Conservation (phyloP, 1,284 basidiomycete species). For the Phlebopus sp. region DNA sequence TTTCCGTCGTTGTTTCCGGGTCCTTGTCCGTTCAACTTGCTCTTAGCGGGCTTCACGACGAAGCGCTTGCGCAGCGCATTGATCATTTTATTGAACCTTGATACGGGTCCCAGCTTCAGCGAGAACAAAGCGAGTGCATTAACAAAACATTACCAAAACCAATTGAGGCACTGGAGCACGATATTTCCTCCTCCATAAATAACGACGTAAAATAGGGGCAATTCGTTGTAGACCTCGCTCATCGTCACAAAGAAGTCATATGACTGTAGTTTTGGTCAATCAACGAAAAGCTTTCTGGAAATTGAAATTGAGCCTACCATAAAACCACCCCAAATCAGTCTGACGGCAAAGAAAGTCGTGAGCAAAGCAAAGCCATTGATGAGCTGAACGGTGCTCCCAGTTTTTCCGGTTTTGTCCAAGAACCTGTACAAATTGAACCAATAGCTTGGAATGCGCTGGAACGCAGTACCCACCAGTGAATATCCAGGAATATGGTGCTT, state of each 20-base stretch:
- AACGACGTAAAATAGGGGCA: constrained; percentile 47
- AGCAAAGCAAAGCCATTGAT: constrained; percentile 67
- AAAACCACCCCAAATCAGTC: constrained; percentile 63
- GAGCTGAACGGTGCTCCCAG: constrained; percentile 62
- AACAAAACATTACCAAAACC: constrained; percentile 56
- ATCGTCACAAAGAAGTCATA: constrained; percentile 60
- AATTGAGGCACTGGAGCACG: constrained; percentile 62
- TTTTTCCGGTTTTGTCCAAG: constrained; percentile 69
- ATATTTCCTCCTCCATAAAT: constrained; percentile 57
- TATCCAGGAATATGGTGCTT: constrained; percentile 76
- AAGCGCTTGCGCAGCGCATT: constrained; percentile 56
- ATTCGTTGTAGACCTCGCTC: constrained; percentile 42
- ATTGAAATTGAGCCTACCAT: constrained; percentile 43
- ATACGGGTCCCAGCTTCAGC: constrained; percentile 5
- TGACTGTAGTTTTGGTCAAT: constrained; percentile 41
- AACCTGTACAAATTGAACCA: constrained; percentile 43
- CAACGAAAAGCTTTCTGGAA: constrained; percentile 5
- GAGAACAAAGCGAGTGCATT: not conserved
- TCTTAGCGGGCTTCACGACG: constrained; percentile 12
- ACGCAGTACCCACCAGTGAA: constrained; percentile 55
- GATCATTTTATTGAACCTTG: constrained; percentile 70
- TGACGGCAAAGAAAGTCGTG: constrained; percentile 56
- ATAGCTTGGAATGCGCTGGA: not conserved
- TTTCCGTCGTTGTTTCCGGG: constrained; percentile 17
- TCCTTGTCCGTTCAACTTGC: constrained; percentile 13